These are phyloP conservation scores for Fusarium sp. DNA, from an alignment of 2,329 filamentous ascomycete species.

Conservation along the genomic window DNA sequence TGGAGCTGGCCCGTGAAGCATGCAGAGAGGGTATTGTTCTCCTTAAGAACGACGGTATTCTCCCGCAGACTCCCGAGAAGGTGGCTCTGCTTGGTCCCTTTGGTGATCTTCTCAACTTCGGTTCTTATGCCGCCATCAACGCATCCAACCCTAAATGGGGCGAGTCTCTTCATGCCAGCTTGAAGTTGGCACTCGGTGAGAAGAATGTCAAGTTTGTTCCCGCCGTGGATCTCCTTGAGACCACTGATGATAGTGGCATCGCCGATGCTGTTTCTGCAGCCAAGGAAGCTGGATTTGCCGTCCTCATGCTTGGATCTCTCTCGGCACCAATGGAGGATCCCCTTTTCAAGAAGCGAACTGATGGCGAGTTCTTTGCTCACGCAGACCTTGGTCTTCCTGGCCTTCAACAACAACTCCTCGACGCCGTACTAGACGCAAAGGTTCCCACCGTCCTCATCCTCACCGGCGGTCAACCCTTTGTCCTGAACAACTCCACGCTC, in stretches of 20 bases:
- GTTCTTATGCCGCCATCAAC: slow-evolving; percentile 32
- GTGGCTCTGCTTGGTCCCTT: slow-evolving; percentile 38
- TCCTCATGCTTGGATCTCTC: slow-evolving; percentile 46
- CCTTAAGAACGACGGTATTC: slow-evolving; percentile 68
- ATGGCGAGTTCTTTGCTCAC: slow-evolving; percentile 47
- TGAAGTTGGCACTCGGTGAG: slow-evolving; percentile 23
- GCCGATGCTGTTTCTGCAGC: slow-evolving; percentile 41
- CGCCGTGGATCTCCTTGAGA: slow-evolving; percentile 26
- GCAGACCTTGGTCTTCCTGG: slow-evolving; percentile 46
- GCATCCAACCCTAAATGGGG: slow-evolving; percentile 28
- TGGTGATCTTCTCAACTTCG: slow-evolving; percentile 39
- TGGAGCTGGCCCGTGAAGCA: slow-evolving; percentile 19
- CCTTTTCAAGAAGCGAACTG: slow-evolving; percentile 46
- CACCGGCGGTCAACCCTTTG: slow-evolving; percentile 46
- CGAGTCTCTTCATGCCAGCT: slow-evolving; percentile 24
- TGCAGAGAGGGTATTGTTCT: slow-evolving; percentile 58
- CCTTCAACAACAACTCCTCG: slow-evolving; percentile 48
- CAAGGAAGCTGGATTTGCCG: slow-evolving; percentile 42
- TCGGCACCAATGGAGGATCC: slow-evolving; percentile 38
- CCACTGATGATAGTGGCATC: slow-evolving; percentile 29
- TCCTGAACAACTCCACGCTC: slow-evolving; percentile 42
- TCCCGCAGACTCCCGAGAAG: slow-evolving; percentile 59
- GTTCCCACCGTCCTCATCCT: slow-evolving; percentile 46
- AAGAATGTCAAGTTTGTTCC: slow-evolving; percentile 29
- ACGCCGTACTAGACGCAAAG: slow-evolving; percentile 45